phyloP scores from a whole-genome alignment of 352 stramenopile species.

The Phytopythium helicoides region DNA sequence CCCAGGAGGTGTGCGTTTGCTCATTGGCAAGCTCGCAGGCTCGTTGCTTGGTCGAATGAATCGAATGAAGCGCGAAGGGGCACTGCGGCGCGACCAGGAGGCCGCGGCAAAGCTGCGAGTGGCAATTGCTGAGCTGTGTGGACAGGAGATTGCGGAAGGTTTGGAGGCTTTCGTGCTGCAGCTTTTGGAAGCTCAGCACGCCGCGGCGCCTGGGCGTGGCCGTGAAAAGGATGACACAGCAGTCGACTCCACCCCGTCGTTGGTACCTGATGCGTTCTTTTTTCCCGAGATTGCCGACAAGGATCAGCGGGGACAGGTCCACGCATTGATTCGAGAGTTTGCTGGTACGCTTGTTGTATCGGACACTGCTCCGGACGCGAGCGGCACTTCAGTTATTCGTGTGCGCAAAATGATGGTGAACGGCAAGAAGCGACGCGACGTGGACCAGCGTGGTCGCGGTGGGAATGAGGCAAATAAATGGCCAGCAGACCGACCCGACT shows the following conservation, averaged over 20 bases:
- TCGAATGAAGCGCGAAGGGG: constrained; percentile 44
- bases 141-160: constrained; percentile 28
- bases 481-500: constrained; percentile 81
- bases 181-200: constrained; percentile 27
- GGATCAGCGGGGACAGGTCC: constrained; percentile 78
- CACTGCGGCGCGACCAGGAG: constrained; percentile 29
- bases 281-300: constrained; percentile 82
- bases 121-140: constrained; percentile 45
- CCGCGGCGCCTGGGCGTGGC: background rate
- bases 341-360: constrained; percentile 70
- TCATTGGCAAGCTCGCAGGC: constrained; percentile 62
- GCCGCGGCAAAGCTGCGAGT: constrained; percentile 43
- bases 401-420: constrained; percentile 78
- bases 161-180: constrained; percentile 44
- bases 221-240: background rate
- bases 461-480: constrained; percentile 31
- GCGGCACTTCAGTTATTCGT: constrained; percentile 62
- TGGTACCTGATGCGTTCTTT: constrained; percentile 37
- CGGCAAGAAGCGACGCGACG: constrained; percentile 85
- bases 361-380: constrained; percentile 78
- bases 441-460: constrained; percentile 43
- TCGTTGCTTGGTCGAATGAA: constrained; percentile 65
- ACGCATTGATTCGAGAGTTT: constrained; percentile 80
- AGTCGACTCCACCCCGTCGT: background rate
- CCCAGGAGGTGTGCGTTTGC: constrained; percentile 28